phyloP scores from a whole-genome alignment of 352 stramenopile species.

The Phytophthora sp. region DNA sequence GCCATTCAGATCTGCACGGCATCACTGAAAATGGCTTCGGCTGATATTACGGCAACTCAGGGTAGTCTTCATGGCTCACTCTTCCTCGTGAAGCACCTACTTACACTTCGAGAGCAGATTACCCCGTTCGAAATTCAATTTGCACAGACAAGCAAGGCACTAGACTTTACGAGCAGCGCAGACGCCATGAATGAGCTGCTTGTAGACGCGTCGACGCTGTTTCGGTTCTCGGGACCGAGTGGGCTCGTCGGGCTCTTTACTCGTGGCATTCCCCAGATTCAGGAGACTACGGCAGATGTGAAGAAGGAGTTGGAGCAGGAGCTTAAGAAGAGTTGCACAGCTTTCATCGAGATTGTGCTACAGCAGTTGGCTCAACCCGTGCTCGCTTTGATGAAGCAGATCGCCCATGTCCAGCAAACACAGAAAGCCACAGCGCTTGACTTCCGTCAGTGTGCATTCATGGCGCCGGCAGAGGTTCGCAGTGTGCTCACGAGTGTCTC shows the following conservation, averaged over 20 bases:
- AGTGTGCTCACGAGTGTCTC: constrained; percentile 55
- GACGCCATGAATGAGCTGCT: constrained; percentile 80
- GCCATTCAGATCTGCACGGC: constrained; percentile 81
- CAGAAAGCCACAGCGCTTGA: constrained; percentile 45
- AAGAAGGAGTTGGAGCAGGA: constrained; percentile 83
- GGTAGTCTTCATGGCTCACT: constrained; percentile 67
- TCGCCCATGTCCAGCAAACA: constrained; percentile 52
- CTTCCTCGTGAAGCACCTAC: constrained; percentile 84
- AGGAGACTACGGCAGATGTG: constrained; percentile 79
- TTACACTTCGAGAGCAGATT: constrained; percentile 86
- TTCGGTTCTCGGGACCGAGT: constrained; percentile 67
- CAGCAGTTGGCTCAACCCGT: constrained; percentile 66
- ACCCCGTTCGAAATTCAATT: constrained; percentile 88
- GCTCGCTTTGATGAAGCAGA: constrained; percentile 70
- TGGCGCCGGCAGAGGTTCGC: constrained; percentile 43
- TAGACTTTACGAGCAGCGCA: constrained; percentile 79
- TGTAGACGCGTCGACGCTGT: constrained; percentile 66
- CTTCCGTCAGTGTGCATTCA: constrained; percentile 56
- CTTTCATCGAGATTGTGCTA: constrained; percentile 79
- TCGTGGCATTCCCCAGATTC: constrained; percentile 77
- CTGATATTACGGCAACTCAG: constrained; percentile 61
- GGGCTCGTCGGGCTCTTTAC: constrained; percentile 67
- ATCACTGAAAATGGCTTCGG: constrained; percentile 78
- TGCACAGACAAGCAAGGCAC: constrained; percentile 65
- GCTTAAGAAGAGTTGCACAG: constrained; percentile 81